phyloP scores from a whole-genome alignment of 371 early-diverging fungal species.

The Haplosporangium sp. region DNA sequence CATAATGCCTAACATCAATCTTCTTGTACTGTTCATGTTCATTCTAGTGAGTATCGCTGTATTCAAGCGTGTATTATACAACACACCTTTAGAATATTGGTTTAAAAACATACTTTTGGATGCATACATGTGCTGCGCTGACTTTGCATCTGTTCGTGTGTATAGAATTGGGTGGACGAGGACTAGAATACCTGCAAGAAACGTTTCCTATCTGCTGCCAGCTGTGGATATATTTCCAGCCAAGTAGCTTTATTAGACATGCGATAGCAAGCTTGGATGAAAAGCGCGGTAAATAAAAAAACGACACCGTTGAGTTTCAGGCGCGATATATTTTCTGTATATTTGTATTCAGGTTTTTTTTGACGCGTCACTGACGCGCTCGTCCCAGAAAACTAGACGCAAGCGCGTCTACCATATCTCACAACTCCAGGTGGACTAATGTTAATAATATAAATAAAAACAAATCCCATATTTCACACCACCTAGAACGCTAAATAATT shows the following conservation, averaged over 20 bases:
- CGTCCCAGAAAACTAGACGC: not conserved
- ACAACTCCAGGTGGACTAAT: not conserved
- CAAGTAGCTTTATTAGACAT: not conserved
- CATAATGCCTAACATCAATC: not conserved
- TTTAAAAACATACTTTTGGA: not conserved
- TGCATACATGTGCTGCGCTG: not conserved
- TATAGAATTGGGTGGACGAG: constrained; percentile 30
- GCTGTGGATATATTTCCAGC: not conserved
- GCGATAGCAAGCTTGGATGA: not conserved
- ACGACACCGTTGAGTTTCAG: no score
- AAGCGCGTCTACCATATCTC: not conserved
- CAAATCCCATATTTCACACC: not conserved
- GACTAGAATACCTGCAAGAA: not conserved
- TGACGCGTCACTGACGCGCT: not conserved
- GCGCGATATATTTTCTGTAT: no score
- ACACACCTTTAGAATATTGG: not conserved
- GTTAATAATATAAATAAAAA: not conserved
- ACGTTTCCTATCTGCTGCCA: not conserved
- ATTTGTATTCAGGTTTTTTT: no score
- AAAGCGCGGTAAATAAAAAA: no score
- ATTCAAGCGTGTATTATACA: not conserved
- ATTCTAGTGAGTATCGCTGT: not conserved
- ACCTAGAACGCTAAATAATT: no score
- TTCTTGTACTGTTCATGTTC: not conserved
- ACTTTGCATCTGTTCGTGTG: not conserved